These are phyloP conservation scores for Ophiostoma novo-ulmi DNA, from an alignment of 2,329 filamentous ascomycete species.

Conservation along the genomic window DNA sequence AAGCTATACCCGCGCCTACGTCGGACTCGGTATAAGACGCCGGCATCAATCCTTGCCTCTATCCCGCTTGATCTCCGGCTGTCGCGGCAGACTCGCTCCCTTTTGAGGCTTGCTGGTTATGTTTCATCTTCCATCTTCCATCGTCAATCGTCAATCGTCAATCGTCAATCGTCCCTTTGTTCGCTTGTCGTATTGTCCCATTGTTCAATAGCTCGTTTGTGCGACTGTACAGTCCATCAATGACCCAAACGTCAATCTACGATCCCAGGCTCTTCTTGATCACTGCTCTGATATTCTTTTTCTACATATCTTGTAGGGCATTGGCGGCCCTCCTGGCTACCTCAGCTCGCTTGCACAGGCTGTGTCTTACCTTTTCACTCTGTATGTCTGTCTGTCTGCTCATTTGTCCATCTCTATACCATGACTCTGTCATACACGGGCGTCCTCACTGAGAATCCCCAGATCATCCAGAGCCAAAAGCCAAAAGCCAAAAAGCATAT, in stretches of 20 bases:
- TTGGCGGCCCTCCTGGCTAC: background rate
- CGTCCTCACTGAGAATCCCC: background rate
- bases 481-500: background rate
- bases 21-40: too few relatives aligned
- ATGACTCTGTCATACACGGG: background rate
- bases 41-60: background rate
- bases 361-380: background rate
- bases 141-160: too few relatives aligned
- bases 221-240: background rate
- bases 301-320: background rate
- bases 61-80: background rate
- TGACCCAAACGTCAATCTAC: background rate
- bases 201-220: background rate
- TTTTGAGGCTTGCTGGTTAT: background rate
- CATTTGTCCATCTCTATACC: background rate
- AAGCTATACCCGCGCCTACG: too few relatives aligned
- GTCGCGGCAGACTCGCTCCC: background rate
- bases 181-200: background rate
- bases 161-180: background rate
- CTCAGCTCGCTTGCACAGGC: slow-evolving; percentile 1
- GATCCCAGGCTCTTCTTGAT: background rate
- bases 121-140: too few relatives aligned
- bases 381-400: background rate
- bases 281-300: background rate
- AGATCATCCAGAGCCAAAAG: background rate